Base-by-base conservation (phyloP, 768 basidiomycete genomes). In the Russula earlei region DNA sequence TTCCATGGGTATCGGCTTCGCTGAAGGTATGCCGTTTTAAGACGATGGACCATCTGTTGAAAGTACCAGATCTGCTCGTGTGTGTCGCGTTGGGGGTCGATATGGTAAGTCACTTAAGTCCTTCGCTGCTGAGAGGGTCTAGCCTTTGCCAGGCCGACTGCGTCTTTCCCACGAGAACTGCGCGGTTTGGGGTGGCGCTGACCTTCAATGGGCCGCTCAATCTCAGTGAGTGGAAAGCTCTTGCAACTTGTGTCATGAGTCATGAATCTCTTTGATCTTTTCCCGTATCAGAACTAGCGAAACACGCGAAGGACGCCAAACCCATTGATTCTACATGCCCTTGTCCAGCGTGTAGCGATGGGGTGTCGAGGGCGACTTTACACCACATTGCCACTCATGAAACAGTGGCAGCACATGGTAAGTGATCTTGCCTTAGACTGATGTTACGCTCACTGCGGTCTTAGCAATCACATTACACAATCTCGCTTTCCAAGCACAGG, bases 1-100 rank as follows among this genome's bases (percentile, higher is more conserved):
- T 71, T 84, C 85, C 4, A 95, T 95, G 91, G 92, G 91, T 1
- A 79, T 94, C 41, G 91, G 91, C 9, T 93, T 91, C 68, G 90
- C 91, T 27, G 91, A 94, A 80, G 89, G 88, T 88, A 58, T 15
- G 24, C 15, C 8, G 4, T 20, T 19, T n/a, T n/a, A n/a, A 5
- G 20, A 14, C 37, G 15, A 5, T 17, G 5, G 20, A 15, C 20
- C 6, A 27, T 14, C 38, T 19, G 14, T 24, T 54, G 12, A 49
- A 19, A 49, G 27, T 15, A 24, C 38, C 58, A 89, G 91, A 95
- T 73, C 75, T 95, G 14, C 72, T 95, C 38, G 91, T 94, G 14
- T 93, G 92, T 63, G 84, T 91, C 20, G 91, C 91, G 5, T 74
- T 95, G n/a, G 91, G 91, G 14, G 78, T 94, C 29, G 91, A 95